phyloP scores from a whole-genome alignment of 1,284 basidiomycete species.

The Mycena sp. region DNA sequence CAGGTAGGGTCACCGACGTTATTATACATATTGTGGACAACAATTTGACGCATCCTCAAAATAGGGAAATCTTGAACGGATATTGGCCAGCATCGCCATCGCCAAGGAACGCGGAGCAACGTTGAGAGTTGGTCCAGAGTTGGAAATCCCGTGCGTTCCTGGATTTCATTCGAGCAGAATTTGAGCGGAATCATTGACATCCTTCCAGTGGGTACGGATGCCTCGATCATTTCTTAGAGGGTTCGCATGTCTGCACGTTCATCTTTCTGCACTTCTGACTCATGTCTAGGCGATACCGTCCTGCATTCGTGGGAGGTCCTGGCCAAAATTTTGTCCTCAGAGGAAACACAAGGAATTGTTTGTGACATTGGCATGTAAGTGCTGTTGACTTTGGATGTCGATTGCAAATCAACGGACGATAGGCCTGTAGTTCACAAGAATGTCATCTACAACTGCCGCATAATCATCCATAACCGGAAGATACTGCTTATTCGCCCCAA shows the following conservation, averaged over 20 bases:
- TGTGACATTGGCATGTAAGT: conserved; percentile 95
- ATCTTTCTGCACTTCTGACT: conserved; percentile 1
- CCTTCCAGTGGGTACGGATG: conserved; percentile 88
- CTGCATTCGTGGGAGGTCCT: conserved; percentile 98
- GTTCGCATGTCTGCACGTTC: conserved; percentile 37
- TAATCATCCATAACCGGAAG: conserved; percentile 87
- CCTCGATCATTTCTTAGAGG: conserved; percentile 92
- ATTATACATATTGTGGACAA: not conserved
- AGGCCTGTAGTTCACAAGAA: conserved; percentile 98
- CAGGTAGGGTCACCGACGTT: conserved; percentile 58
- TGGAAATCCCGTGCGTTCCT: conserved; percentile 90
- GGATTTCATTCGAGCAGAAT: not conserved
- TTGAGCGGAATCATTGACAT: not conserved
- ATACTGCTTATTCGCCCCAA: conserved; percentile 96
- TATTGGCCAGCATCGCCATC: conserved; percentile 87
- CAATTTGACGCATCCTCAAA: not conserved
- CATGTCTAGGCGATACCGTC: conserved; percentile 82
- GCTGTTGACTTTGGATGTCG: not conserved
- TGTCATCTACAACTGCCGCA: conserved; percentile 95
- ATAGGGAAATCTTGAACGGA: conserved; percentile 92
- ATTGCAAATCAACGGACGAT: conserved; percentile 11
- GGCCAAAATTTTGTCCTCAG: conserved; percentile 84
- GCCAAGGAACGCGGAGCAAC: conserved; percentile 92
- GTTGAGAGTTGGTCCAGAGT: conserved; percentile 95
- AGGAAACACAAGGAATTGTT: conserved; percentile 81